These are phyloP conservation scores for Nelumbo lutea DNA, from an alignment of 164 flowering plant genomes.

Conservation along the genomic window DNA sequence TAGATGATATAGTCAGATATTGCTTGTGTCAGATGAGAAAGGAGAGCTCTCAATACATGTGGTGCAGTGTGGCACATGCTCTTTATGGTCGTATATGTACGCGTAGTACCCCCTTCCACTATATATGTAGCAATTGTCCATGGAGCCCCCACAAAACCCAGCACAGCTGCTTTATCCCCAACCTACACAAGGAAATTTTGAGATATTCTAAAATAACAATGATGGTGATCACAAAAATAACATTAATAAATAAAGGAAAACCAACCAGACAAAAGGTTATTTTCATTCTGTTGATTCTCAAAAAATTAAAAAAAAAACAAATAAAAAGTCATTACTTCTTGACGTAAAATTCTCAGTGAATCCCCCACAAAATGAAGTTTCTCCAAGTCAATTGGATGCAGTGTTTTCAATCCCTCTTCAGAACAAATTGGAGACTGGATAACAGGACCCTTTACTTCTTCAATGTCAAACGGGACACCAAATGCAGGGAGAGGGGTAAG, in stretches of 20 bases:
- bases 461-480: constrained; percentile 95
- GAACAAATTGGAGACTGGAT: constrained; percentile 77
- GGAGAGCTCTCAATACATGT: constrained; percentile 65
- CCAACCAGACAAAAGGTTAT: no score
- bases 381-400: constrained; percentile 83
- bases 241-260: not conserved
- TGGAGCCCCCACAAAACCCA: constrained; percentile 98
- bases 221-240: not conserved
- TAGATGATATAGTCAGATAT: constrained; percentile 75
- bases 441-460: constrained; percentile 87
- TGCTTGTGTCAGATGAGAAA: constrained; percentile 77
- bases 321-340: constrained; percentile 44
- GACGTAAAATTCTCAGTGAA: constrained; percentile 74
- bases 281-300: no score
- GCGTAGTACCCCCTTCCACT: constrained; percentile 93
- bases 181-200: constrained; percentile 39
- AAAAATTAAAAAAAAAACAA: no score
- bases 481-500: constrained; percentile 97
- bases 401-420: constrained; percentile 65
- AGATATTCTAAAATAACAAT: not conserved
- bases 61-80: constrained; percentile 97
- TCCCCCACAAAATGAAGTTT: constrained; percentile 84
- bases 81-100: constrained; percentile 81
- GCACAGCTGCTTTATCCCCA: constrained; percentile 76
- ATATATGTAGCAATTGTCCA: constrained; percentile 96